A percentile compares a stretch with the other conserved stretches of the same genome.
These are phyloP conservation scores for Nannochloropsis oceanica DNA, from an alignment of 108 stramenopile species.

Conservation along the genomic window DNA sequence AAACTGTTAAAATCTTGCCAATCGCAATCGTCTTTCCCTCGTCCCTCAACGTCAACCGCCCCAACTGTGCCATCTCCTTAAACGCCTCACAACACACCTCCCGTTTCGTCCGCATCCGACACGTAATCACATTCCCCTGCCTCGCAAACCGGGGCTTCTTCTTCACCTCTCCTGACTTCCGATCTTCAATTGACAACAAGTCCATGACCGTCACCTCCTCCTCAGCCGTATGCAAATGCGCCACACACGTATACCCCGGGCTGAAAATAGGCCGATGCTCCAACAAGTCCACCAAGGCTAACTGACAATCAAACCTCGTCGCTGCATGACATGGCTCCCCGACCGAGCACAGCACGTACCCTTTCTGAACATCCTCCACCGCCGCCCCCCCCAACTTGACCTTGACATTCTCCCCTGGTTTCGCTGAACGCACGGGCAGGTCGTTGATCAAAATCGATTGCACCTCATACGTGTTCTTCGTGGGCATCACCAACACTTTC, in stretches of 20 bases:
- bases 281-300: conserved; percentile 72
- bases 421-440: conserved; percentile 46
- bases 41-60: conserved; percentile 92
- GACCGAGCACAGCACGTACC: conserved; percentile 76
- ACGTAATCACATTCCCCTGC: conserved; percentile 32
- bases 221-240: conserved; percentile 89
- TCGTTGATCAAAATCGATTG: conserved; percentile 90
- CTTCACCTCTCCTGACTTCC: conserved; percentile 18
- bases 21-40: conserved; percentile 98
- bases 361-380: conserved; percentile 82
- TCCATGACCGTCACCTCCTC: conserved; percentile 44
- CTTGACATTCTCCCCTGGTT: conserved; percentile 96
- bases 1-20: conserved; percentile 69
- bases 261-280: conserved; percentile 90
- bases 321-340: conserved; percentile 50
- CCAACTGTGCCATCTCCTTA: conserved; percentile 79
- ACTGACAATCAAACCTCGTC: conserved; percentile 40
- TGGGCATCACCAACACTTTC: conserved; percentile 87
- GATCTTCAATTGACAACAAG: conserved; percentile 2
- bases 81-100: conserved; percentile 72
- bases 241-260: conserved; percentile 84
- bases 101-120: conserved; percentile 13
- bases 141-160: conserved; percentile 27
- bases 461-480: conserved; percentile 64
- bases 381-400: conserved; percentile 57